A percentile compares a stretch with the other conserved stretches of the same genome.
These are phyloP conservation scores for Conticribra weissflogii DNA, from an alignment of 108 stramenopile genomes.

Conservation along the genomic window DNA sequence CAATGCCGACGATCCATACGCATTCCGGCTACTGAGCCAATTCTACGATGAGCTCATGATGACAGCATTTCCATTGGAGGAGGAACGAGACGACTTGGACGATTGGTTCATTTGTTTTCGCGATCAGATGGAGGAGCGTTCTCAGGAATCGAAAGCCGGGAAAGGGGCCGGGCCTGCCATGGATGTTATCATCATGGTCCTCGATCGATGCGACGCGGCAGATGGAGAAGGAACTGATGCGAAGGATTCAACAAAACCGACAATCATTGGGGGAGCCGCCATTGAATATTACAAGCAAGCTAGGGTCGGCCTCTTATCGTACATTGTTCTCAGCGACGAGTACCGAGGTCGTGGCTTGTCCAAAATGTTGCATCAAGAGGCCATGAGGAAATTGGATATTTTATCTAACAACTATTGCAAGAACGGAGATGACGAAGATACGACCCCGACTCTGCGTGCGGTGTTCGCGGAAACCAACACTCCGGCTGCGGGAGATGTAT, in stretches of 20 bases:
- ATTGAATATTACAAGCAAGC: constrained; percentile 62
- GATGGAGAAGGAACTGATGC: constrained; percentile 5
- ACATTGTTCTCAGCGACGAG: constrained; percentile 46
- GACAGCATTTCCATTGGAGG: constrained; percentile 60
- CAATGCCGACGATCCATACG: too few species aligned
- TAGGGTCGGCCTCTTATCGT: constrained; percentile 55
- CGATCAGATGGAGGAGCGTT: constrained; percentile 32
- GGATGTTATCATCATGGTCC: constrained; percentile 55
- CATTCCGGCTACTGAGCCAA: constrained; percentile 31
- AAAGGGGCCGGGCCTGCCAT: constrained; percentile 36
- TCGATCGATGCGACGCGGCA: constrained; percentile 4
- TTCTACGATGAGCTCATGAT: constrained; percentile 66
- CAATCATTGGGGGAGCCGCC: constrained; percentile 53
- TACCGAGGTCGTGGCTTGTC: constrained; percentile 53
- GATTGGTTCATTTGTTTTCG: constrained; percentile 64
- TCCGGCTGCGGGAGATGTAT: constrained; percentile 53
- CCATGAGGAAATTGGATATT: constrained; percentile 36
- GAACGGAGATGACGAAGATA: neutral
- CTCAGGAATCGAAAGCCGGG: constrained; percentile 1
- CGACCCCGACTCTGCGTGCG: constrained; percentile 27
- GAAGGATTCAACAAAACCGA: constrained; percentile 2
- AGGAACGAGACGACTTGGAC: constrained; percentile 56
- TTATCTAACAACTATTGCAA: constrained; percentile 28
- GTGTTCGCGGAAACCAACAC: constrained; percentile 66
- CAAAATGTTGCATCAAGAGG: constrained; percentile 42